phyloP scores from a whole-genome alignment of 257 asterid genomes.

The Cinchona pubescens region DNA sequence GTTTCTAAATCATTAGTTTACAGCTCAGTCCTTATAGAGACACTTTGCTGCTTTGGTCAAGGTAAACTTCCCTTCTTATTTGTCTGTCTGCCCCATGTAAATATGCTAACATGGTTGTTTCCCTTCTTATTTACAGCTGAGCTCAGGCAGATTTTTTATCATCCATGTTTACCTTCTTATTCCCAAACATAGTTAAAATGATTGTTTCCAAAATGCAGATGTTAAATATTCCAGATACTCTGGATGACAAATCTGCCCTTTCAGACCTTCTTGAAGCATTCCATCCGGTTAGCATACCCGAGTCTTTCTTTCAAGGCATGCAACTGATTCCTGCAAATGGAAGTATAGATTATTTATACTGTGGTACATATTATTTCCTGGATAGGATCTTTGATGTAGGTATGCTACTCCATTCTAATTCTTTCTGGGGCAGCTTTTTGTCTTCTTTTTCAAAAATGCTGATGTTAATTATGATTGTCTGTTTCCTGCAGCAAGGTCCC shows the following conservation, averaged over 20 bases:
- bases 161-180: too few species aligned
- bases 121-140: too few species aligned
- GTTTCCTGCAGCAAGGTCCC: constrained; percentile 52
- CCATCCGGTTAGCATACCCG: constrained; percentile 54
- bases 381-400: constrained; percentile 61
- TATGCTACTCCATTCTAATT: constrained; percentile 25
- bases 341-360: constrained; percentile 56
- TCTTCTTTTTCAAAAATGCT: background rate
- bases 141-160: too few species aligned
- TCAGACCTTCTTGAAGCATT: constrained; percentile 65
- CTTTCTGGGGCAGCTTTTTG: background rate
- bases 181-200: too few species aligned
- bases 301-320: constrained; percentile 53
- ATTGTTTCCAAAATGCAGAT: constrained; percentile 42
- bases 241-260: constrained; percentile 49
- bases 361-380: constrained; percentile 59
- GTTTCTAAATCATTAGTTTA: constrained; percentile 45
- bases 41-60: constrained; percentile 77
- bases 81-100: background rate
- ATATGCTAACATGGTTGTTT: too few species aligned
- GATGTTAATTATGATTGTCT: background rate
- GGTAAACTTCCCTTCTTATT: constrained; percentile 38
- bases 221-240: constrained; percentile 53
- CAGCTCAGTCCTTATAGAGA: constrained; percentile 54
- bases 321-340: constrained; percentile 56